Evolutionary conservation across 371 early-diverging fungal genomes (phyloP), one percentile per base, ranked within the genome.

Genomic region (Mucor velutinosus): DNA sequence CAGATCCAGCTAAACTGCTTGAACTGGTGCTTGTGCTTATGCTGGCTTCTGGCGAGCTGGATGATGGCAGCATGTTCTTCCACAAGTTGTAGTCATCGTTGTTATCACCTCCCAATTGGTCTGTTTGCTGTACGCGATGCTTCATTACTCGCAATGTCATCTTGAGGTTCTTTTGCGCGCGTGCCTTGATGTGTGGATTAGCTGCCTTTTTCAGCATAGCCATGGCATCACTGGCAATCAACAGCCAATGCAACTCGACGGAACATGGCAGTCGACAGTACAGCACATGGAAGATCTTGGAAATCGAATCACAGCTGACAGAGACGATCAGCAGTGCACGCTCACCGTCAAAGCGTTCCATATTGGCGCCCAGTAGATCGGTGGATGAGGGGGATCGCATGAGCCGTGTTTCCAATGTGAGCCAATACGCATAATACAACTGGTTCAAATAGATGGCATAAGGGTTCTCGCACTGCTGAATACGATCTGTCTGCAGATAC

Each of bases 271-370:
- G 29, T 3, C 73, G 70, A 33, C 59, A 59, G 30, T 64, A 69
- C 2, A 82, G 53, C 0, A 69, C 72, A 37, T 75, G 67, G 27
- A 72, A 76, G 4, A 80, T 72, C 30, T 76, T 76, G 7, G 80
- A 64, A 19, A 80, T 58, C 17, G 83, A 78, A 39, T 82, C 83
- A 15, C 74, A 71, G 29, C 73, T 72, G 21, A 82, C 74, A 5
- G 83, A 80, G 0, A 82, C 80, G 45, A 78, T 75, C 41, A 78
- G 33, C 3, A 80, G 32, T 2, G 83, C 78, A 15, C 80, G 75
- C 15, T 80, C 77, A 2, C 74, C 72, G 37, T 82, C 79, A 51
- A 76, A 60, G 3, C 74, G 62, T 12, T 70, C 69, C 51, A 78
- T 49, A 5, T 65, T 72, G 1, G 72, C 79, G 30, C 74, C 70